These are phyloP conservation scores for Tolypocladium endophyticum DNA, from an alignment of 2,329 filamentous ascomycete species.

Conservation along the genomic window DNA sequence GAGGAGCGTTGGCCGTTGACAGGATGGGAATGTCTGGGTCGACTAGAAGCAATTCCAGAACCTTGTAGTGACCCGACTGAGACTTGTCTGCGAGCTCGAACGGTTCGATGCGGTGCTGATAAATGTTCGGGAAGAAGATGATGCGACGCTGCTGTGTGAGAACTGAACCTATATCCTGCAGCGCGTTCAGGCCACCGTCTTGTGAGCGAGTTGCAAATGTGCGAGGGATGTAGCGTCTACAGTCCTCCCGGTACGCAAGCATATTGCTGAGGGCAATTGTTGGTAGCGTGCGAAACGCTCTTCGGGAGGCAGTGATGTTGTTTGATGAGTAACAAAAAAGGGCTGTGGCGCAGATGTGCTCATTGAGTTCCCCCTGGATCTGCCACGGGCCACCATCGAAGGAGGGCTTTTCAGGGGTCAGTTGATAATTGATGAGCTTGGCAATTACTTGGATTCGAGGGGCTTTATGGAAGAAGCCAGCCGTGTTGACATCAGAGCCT, in stretches of 20 bases:
- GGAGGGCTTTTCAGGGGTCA: conserved; percentile 44
- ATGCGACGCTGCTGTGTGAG: conserved; percentile 34
- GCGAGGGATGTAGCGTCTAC: conserved; percentile 20
- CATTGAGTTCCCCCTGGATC: conserved; percentile 47
- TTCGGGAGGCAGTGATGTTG: conserved; percentile 43
- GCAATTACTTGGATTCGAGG: conserved; percentile 48
- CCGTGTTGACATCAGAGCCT: conserved; percentile 12
- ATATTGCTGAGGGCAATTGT: too few relatives aligned
- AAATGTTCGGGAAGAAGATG: conserved; percentile 44
- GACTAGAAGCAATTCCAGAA: conserved; percentile 50
- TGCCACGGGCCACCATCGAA: conserved; percentile 48
- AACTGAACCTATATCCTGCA: conserved; percentile 34
- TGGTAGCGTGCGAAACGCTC: conserved; percentile 46
- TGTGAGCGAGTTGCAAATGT: conserved; percentile 21
- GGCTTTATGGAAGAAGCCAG: conserved; percentile 16
- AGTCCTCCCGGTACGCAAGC: too few relatives aligned
- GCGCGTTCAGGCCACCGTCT: conserved; percentile 2
- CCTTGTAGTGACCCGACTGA: conserved; percentile 45
- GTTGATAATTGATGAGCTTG: conserved; percentile 50
- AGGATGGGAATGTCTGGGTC: conserved; percentile 39
- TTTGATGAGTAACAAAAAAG: conserved; percentile 52
- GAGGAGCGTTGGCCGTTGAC: conserved; percentile 32
- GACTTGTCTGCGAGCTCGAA: conserved; percentile 42
- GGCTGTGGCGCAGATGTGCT: conserved; percentile 52
- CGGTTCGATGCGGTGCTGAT: conserved; percentile 39